phyloP scores from a whole-genome alignment of 495 filamentous ascomycete species.

The Penicillium fimorum region DNA sequence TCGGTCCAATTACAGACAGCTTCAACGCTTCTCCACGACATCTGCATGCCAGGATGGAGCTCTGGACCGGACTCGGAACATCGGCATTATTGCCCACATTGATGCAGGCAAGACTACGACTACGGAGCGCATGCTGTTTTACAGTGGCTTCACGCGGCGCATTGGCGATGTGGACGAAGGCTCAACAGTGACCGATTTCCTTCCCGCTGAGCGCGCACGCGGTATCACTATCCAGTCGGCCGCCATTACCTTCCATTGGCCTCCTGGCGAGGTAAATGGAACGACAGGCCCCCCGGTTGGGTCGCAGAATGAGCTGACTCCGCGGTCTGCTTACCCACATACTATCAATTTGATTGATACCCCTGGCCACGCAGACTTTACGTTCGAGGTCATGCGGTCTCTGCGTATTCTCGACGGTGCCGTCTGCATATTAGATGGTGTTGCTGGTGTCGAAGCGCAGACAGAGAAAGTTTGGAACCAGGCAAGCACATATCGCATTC shows the following conservation, averaged over 20 bases:
- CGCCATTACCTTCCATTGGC: constrained; percentile 94
- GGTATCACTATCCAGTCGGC: constrained; percentile 99
- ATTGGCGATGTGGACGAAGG: constrained; percentile 98
- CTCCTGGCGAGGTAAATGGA: constrained; percentile 43
- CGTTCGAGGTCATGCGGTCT: constrained; percentile 93
- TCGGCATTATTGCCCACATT: constrained; percentile 98
- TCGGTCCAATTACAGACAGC: constrained; percentile 6
- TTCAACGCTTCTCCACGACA: constrained; percentile 30
- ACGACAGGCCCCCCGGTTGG: constrained; percentile 9
- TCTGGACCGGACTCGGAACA: constrained; percentile 74
- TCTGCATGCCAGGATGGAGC: constrained; percentile 27
- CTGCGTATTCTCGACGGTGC: constrained; percentile 92
- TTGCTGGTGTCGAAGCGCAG: constrained; percentile 96
- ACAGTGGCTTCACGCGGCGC: constrained; percentile 83
- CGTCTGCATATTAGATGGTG: constrained; percentile 92
- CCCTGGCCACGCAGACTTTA: constrained; percentile 96
- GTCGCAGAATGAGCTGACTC: constrained; percentile 25
- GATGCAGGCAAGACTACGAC: constrained; percentile 99
- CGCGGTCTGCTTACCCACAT: constrained; percentile 50
- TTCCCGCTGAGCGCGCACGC: constrained; percentile 87
- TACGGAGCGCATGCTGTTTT: constrained; percentile 98
- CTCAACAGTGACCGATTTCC: constrained; percentile 95
- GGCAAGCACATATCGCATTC: constrained; percentile 80
- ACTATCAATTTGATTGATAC: constrained; percentile 96
- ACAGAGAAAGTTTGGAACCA: constrained; percentile 97